Percentiles rank a stretch among this genome's conserved stretches.
phyloP scores from a whole-genome alignment of 2,329 filamentous ascomycete species.

The Grosmannia huntii region DNA sequence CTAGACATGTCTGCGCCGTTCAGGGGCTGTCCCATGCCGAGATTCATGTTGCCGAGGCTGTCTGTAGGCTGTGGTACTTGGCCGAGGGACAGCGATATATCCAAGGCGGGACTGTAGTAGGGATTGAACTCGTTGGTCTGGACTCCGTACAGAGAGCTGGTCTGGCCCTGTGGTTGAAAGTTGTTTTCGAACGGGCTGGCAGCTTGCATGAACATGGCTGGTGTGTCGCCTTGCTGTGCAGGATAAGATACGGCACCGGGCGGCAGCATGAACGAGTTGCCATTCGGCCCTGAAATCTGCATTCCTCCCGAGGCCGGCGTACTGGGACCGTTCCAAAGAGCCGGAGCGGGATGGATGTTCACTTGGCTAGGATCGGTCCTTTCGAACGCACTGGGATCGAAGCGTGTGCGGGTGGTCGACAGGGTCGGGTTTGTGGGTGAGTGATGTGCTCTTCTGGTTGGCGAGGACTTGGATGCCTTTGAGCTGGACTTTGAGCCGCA shows the following conservation, averaged over 20 bases:
- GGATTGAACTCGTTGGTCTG: not conserved
- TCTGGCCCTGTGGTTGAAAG: not conserved
- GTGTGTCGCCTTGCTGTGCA: not conserved
- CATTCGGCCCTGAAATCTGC: not conserved
- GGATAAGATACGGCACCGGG: not conserved
- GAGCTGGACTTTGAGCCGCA: constrained; percentile 24
- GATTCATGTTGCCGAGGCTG: not conserved
- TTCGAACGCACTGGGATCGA: constrained; percentile 34
- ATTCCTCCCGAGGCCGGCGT: not conserved
- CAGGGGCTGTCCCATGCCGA: constrained; percentile 1
- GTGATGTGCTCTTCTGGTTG: constrained; percentile 20
- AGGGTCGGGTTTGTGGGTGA: constrained; percentile 20
- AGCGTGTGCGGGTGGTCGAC: constrained; percentile 25
- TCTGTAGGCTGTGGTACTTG: not conserved
- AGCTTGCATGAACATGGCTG: not conserved
- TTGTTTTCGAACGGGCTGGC: not conserved
- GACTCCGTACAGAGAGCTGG: constrained; percentile 1
- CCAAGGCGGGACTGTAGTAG: constrained; percentile 1
- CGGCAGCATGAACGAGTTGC: constrained; percentile 3
- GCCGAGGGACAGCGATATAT: not conserved
- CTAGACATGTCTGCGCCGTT: not conserved
- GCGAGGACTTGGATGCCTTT: constrained; percentile 22
- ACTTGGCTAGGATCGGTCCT: constrained; percentile 30
- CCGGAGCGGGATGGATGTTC: constrained; percentile 4
- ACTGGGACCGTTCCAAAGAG: not conserved